Evolutionary conservation across 257 asterid species (phyloP).

Genomic region (Nicotiana sylvestris): DNA sequence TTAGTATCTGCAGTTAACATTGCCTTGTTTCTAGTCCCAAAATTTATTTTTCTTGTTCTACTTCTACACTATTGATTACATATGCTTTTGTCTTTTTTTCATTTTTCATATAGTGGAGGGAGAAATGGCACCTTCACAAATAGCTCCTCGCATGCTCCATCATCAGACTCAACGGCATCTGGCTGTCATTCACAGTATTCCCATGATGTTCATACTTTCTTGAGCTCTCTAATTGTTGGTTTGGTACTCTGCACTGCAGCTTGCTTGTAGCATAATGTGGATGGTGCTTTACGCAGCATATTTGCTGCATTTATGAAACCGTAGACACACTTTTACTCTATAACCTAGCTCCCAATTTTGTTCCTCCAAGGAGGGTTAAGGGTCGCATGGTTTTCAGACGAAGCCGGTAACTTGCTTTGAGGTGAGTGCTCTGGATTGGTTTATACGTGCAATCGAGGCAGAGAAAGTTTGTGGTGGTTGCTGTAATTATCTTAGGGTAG

Average conservation of each 20-base stretch:
- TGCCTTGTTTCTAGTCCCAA: background rate
- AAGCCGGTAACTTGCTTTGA: conserved; percentile 16
- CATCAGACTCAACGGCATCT: conserved; percentile 54
- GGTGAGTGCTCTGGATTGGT: conserved; percentile 29
- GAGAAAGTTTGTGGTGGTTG: conserved; percentile 17
- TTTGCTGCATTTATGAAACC: background rate
- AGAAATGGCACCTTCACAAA: conserved; percentile 57
- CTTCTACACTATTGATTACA: background rate
- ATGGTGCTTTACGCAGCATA: background rate
- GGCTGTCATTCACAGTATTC: conserved; percentile 40
- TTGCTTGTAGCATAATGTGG: conserved; percentile 32
- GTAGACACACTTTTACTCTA: background rate
- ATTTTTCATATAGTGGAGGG: conserved; percentile 47
- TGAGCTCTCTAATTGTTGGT: conserved; percentile 24
- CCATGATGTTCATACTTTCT: conserved; percentile 7
- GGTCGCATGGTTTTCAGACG: conserved; percentile 23
- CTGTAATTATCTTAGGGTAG: conserved; percentile 32
- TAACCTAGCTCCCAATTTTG: conserved; percentile 44
- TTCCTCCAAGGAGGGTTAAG: conserved; percentile 40
- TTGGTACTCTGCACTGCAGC: conserved; percentile 34
- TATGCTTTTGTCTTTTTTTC: conserved; percentile 6
- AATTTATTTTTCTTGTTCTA: background rate
- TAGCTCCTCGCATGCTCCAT: conserved; percentile 64
- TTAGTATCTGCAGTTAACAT: background rate
- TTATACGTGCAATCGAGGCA: conserved; percentile 37